These are phyloP conservation scores for Puccinia triticina DNA, from an alignment of 1,284 basidiomycete genomes.

Conservation along the genomic window DNA sequence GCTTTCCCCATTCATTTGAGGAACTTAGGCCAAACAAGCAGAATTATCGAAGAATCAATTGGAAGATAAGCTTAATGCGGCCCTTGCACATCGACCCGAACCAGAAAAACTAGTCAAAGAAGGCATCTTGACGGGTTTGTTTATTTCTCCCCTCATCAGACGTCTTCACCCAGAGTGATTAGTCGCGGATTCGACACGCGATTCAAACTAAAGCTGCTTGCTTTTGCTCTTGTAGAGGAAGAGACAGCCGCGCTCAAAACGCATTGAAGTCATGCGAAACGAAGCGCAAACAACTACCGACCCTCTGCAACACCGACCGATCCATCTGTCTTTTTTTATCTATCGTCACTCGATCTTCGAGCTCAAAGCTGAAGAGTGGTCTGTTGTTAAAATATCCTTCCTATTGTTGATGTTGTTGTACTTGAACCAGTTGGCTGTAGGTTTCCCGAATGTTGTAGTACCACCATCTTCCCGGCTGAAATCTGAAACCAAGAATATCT, in stretches of 20 bases:
- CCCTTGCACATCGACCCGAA: slow-evolving; percentile 69
- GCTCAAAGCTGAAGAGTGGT: no score
- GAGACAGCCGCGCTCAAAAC: neutral
- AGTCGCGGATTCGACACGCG: neutral
- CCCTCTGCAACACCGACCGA: no score
- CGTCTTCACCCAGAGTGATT: neutral
- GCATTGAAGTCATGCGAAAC: neutral
- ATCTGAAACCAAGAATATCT: no score
- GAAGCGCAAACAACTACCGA: neutral
- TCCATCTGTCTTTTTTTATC: no score
- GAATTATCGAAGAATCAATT: slow-evolving; percentile 71
- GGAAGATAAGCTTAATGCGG: slow-evolving; percentile 73
- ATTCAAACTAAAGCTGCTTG: neutral
- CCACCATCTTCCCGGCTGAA: no score
- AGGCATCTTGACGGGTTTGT: slow-evolving; percentile 69
- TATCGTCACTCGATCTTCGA: no score
- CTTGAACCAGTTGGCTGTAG: no score
- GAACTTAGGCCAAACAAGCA: slow-evolving; percentile 67
- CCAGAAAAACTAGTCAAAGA: slow-evolving; percentile 72
- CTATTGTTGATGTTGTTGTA: no score
- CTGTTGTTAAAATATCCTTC: no score
- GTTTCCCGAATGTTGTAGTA: no score
- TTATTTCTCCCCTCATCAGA: neutral
- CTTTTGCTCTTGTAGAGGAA: slow-evolving; percentile 14
- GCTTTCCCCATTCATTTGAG: slow-evolving; percentile 62